Evolutionary conservation across 129 eudicot species (phyloP).

Genomic region (Dittrichia graveolens): DNA sequence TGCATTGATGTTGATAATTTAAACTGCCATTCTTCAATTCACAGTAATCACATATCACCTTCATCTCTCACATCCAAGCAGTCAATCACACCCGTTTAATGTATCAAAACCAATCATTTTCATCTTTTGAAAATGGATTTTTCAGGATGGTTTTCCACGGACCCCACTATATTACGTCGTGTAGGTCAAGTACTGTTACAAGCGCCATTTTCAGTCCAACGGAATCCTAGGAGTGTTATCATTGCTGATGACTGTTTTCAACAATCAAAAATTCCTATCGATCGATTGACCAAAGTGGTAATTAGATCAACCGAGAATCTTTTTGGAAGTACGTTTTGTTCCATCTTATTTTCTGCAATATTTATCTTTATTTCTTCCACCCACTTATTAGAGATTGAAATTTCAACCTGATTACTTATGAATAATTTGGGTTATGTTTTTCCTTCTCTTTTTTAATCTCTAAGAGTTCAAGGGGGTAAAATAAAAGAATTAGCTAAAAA

Average conservation of each 20-base stretch:
- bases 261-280: conserved; percentile 49
- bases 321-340: conserved; percentile 76
- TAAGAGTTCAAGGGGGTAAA: conserved; percentile 1
- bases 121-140: conserved; percentile 1
- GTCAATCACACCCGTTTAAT: background rate
- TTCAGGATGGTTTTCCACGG: conserved; percentile 91
- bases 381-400: background rate
- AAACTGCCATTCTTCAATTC: background rate
- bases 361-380: background rate
- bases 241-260: conserved; percentile 92
- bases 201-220: conserved; percentile 69
- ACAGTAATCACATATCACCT: background rate
- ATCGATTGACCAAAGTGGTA: conserved; percentile 58
- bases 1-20: background rate
- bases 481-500: background rate
- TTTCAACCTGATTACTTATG: background rate
- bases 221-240: conserved; percentile 69
- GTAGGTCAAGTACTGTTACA: conserved; percentile 84
- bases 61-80: background rate
- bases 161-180: conserved; percentile 75
- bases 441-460: background rate
- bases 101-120: conserved; percentile 19
- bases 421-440: background rate
- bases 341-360: conserved; percentile 11
- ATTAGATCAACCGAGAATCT: conserved; percentile 69